Evolutionary conservation across 2,329 filamentous ascomycete genomes (phyloP).

Genomic region (Eutypella sp.): DNA sequence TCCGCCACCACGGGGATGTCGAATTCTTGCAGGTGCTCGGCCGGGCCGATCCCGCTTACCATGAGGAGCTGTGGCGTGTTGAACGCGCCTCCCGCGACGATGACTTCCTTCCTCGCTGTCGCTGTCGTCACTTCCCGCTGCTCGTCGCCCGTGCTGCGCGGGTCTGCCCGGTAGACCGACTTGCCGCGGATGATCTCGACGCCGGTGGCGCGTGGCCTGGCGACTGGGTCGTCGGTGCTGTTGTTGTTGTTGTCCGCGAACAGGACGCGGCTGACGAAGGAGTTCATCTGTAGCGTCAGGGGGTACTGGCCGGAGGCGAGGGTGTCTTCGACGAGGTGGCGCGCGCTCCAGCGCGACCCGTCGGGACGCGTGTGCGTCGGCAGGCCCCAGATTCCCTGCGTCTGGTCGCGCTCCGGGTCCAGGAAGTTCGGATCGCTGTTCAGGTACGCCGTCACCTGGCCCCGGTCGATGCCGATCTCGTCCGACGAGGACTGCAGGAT

Average conservation of each 20-base stretch:
- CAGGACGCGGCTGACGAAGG: slow-evolving; percentile 12
- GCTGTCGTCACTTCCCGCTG: slow-evolving; percentile 17
- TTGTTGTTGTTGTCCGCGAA: slow-evolving; percentile 5
- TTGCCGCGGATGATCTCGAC: slow-evolving; percentile 18
- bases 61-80: slow-evolving; percentile 45
- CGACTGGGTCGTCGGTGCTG: background rate
- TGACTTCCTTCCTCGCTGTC: slow-evolving; percentile 36
- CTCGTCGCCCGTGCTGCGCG: slow-evolving; percentile 19
- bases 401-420: slow-evolving; percentile 8
- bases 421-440: slow-evolving; percentile 11
- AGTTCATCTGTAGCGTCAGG: slow-evolving; percentile 27
- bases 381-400: slow-evolving; percentile 11
- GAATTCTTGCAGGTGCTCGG: slow-evolving; percentile 31
- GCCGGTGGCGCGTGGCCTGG: slow-evolving; percentile 9
- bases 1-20: slow-evolving; percentile 38
- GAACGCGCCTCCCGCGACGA: slow-evolving; percentile 42
- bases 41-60: slow-evolving; percentile 41
- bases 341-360: slow-evolving; percentile 33
- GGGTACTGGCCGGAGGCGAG: slow-evolving; percentile 38
- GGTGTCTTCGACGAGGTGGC: slow-evolving; percentile 43
- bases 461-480: slow-evolving; percentile 4
- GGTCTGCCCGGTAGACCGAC: slow-evolving; percentile 24
- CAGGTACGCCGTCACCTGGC: slow-evolving; percentile 7
- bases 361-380: slow-evolving; percentile 10
- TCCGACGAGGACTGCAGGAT: background rate